These are phyloP conservation scores for Daphne laureola DNA, from an alignment of 441 rosid species.

Conservation along the genomic window DNA sequence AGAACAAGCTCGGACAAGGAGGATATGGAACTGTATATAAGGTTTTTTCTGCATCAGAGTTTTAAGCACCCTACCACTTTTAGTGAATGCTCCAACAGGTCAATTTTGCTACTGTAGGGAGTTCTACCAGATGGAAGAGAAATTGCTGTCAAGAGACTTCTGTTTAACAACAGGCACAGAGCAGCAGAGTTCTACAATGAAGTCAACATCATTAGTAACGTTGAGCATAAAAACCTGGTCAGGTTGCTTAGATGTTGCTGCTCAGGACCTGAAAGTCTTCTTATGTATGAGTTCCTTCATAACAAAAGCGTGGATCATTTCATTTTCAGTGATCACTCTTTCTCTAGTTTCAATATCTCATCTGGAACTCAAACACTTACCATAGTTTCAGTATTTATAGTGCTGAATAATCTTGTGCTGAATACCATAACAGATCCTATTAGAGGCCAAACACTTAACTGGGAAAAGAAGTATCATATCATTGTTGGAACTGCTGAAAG, in stretches of 20 bases:
- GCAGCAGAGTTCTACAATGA: slow-evolving; percentile 91
- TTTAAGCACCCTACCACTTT: not conserved
- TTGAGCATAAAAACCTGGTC: slow-evolving; percentile 89
- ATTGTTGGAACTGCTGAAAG: slow-evolving; percentile 82
- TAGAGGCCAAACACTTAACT: slow-evolving; percentile 54
- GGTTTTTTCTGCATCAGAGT: slow-evolving; percentile 26
- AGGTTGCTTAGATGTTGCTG: slow-evolving; percentile 85
- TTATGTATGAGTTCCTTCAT: slow-evolving; percentile 72
- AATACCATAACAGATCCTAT: slow-evolving; percentile 40
- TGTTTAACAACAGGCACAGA: slow-evolving; percentile 80
- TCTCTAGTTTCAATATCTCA: not conserved
- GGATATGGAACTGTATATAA: slow-evolving; percentile 95
- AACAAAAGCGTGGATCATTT: slow-evolving; percentile 83
- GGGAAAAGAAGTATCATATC: slow-evolving; percentile 60
- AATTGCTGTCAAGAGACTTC: slow-evolving; percentile 88
- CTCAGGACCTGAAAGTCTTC: slow-evolving; percentile 92
- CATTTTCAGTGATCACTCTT: slow-evolving; percentile 51
- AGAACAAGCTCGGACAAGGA: slow-evolving; percentile 93
- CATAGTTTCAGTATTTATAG: not conserved
- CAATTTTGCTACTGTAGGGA: slow-evolving; percentile 39
- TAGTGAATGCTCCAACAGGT: not conserved
- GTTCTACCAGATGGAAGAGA: slow-evolving; percentile 80
- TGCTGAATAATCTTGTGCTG: not conserved
- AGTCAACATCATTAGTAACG: slow-evolving; percentile 73
- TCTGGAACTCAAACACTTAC: not conserved